phyloP scores from a whole-genome alignment of 2,329 filamentous ascomycete species.

The Reticulascus tulasneorum region DNA sequence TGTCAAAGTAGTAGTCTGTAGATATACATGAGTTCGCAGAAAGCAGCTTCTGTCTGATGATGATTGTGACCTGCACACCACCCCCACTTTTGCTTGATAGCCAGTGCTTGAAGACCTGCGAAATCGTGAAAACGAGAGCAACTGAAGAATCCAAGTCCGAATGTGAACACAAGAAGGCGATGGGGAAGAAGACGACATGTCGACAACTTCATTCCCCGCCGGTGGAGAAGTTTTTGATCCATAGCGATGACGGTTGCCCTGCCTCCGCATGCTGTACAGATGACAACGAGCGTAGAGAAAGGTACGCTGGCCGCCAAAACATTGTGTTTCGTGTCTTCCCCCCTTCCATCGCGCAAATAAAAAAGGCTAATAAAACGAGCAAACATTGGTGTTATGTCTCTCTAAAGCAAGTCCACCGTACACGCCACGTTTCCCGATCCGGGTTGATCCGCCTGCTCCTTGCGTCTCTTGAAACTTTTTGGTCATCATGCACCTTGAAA shows the following conservation, averaged over 20 bases:
- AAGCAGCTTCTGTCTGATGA: too few species aligned
- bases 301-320: slow-evolving; percentile 26
- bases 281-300: slow-evolving; percentile 53
- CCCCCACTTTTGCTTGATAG: too few species aligned
- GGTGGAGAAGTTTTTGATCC: slow-evolving; percentile 9
- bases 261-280: slow-evolving; percentile 34
- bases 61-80: too few species aligned
- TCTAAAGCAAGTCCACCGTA: slow-evolving; percentile 19
- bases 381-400: slow-evolving; percentile 21
- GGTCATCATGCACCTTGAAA: slow-evolving; percentile 22
- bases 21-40: too few species aligned
- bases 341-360: slow-evolving; percentile 16
- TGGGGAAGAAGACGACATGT: too few species aligned
- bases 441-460: slow-evolving; percentile 12
- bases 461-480: slow-evolving; percentile 22
- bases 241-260: slow-evolving; percentile 28
- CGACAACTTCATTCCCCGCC: slow-evolving; percentile 1
- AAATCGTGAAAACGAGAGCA: slow-evolving; percentile 26
- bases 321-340: slow-evolving; percentile 3
- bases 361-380: slow-evolving; percentile 22
- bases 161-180: slow-evolving; percentile 34
- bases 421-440: slow-evolving; percentile 21
- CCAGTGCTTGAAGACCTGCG: too few species aligned
- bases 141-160: slow-evolving; percentile 18
- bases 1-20: too few species aligned